Percentiles rank a stretch among this genome's conserved stretches.
These are phyloP conservation scores for Cyberlindnera mrakii DNA, from an alignment of 805 yeast species.

Conservation along the genomic window DNA sequence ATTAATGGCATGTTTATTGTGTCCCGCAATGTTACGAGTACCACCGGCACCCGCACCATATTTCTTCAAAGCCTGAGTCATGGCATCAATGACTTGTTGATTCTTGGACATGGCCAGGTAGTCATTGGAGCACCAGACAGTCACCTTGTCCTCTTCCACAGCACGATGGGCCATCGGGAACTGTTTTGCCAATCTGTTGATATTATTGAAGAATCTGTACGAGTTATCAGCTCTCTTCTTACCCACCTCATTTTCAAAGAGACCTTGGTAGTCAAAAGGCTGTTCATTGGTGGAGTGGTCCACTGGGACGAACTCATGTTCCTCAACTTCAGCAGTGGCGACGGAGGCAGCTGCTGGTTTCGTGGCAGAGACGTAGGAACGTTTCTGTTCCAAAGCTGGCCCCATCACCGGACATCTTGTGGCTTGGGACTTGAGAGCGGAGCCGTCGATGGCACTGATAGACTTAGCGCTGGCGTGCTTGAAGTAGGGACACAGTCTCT, in stretches of 20 bases:
- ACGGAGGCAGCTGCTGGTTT: slow-evolving; percentile 28
- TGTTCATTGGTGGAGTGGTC: slow-evolving; percentile 40
- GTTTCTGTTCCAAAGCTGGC: slow-evolving; percentile 51
- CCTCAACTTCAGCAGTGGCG: slow-evolving; percentile 23
- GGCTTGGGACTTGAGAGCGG: slow-evolving; percentile 42
- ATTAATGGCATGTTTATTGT: slow-evolving; percentile 80
- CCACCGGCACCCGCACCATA: slow-evolving; percentile 99
- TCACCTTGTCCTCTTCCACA: slow-evolving; percentile 71
- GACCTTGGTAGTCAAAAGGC: slow-evolving; percentile 65
- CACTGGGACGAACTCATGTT: slow-evolving; percentile 17
- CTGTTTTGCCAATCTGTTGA: slow-evolving; percentile 89
- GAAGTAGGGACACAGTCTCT: slow-evolving; percentile 81
- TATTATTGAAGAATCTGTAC: slow-evolving; percentile 93
- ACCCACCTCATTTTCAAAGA: slow-evolving; percentile 58
- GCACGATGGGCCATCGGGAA: slow-evolving; percentile 91
- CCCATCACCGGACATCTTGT: slow-evolving; percentile 88
- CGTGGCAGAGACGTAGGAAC: slow-evolving; percentile 28
- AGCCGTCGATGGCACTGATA: slow-evolving; percentile 48
- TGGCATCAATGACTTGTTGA: slow-evolving; percentile 61
- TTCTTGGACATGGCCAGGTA: slow-evolving; percentile 93
- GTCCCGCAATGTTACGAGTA: slow-evolving; percentile 98
- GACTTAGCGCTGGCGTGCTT: slow-evolving; percentile 46
- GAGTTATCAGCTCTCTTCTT: slow-evolving; percentile 84
- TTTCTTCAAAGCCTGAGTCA: slow-evolving; percentile 73
- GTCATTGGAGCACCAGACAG: slow-evolving; percentile 99